phyloP scores from a whole-genome alignment of 768 basidiomycete genomes.

The Termitomyces sp. region DNA sequence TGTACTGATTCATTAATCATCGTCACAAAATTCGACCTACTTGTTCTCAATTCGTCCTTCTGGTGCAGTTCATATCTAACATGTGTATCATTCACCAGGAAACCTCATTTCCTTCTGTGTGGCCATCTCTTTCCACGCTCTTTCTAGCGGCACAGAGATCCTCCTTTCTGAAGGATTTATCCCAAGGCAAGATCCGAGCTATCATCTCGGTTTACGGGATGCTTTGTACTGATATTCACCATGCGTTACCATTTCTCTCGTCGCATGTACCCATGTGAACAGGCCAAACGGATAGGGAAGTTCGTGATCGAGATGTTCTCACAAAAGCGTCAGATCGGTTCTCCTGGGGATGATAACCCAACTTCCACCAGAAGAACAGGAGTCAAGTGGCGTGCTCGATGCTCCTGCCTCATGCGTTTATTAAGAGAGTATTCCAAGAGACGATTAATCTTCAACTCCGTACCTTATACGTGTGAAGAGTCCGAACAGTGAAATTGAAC shows the following conservation, averaged over 20 bases:
- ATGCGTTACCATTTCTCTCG: background rate
- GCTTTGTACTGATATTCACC: background rate
- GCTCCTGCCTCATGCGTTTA: background rate
- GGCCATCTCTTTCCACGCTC: background rate
- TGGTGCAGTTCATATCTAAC: too few species aligned
- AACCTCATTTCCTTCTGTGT: background rate
- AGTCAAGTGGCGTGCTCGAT: background rate
- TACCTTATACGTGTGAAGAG: too few species aligned
- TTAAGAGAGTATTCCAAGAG: background rate
- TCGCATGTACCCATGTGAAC: too few species aligned
- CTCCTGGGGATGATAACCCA: background rate
- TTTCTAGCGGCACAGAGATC: background rate
- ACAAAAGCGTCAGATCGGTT: background rate
- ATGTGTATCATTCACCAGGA: background rate
- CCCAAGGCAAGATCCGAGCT: background rate
- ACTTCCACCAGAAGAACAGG: background rate
- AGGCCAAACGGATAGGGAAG: background rate
- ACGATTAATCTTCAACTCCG: background rate
- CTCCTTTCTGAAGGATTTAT: too few species aligned
- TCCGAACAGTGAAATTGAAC: background rate
- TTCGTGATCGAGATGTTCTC: background rate
- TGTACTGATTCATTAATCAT: background rate
- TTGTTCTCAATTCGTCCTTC: background rate
- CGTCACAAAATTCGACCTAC: background rate
- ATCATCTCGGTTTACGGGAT: background rate